These are phyloP conservation scores for Myxozyma lipomycoides DNA, from an alignment of 805 yeast genomes.

Conservation along the genomic window DNA sequence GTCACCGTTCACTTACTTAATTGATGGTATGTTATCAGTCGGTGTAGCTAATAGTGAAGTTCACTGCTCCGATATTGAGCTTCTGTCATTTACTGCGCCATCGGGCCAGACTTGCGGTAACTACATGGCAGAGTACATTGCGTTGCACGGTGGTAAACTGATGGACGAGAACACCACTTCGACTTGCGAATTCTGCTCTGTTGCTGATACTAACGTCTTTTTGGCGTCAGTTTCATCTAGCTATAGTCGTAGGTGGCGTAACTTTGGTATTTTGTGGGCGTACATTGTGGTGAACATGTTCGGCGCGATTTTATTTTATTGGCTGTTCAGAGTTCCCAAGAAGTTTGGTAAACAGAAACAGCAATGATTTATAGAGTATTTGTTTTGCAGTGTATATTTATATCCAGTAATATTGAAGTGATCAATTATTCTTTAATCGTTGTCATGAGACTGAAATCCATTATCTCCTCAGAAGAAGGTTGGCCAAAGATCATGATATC, in stretches of 20 bases:
- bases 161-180: conserved; percentile 47
- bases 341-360: conserved; percentile 10
- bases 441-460: too few species aligned
- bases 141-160: conserved; percentile 53
- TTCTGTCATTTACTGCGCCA: conserved; percentile 51
- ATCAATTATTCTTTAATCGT: too few species aligned
- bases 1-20: conserved; percentile 67
- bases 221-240: conserved; percentile 39
- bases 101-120: conserved; percentile 61
- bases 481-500: too few species aligned
- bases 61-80: conserved; percentile 48
- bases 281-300: conserved; percentile 42
- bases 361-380: background rate
- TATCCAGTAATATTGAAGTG: too few species aligned
- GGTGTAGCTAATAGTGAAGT: conserved; percentile 53
- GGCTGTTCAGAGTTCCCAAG: conserved; percentile 25
- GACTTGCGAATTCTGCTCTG: conserved; percentile 18
- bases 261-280: conserved; percentile 54
- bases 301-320: conserved; percentile 42
- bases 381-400: background rate
- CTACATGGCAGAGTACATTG: conserved; percentile 47
- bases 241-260: conserved; percentile 60
- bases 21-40: conserved; percentile 50
- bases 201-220: conserved; percentile 19
- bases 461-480: too few species aligned